Evolutionary conservation across 345 rosid species (phyloP), one percentile per base, ranked within the genome.

Genomic region (Eucalyptus regnans): DNA sequence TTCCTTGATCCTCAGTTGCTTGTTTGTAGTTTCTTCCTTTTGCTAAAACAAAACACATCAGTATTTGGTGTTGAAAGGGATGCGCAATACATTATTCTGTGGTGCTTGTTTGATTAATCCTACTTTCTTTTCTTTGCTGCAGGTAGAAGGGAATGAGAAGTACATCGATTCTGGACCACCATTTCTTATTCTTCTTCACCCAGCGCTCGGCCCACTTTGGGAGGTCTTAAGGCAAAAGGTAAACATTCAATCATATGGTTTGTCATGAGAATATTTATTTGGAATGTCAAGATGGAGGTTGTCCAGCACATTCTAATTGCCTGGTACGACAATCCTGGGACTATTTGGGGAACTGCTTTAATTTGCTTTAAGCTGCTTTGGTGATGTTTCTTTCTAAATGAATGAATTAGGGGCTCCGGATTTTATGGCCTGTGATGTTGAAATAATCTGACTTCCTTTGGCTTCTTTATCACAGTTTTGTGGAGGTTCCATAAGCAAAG

Each of bases 191-290:
- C 93, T 96, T 93, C 92, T 97, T 88, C 99, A 96, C 93, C 99
- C 99, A 54, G 98, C 96, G 87, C 97, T 96, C 7, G 99, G 99
- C 88, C 98, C 98, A 86, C 96, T 96, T 94, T 97, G 99, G 99
- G 97, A 97, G 91, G 95, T 97, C 79, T 91, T 95, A 68, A 92
- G 96, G 91, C 98, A 96, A 92, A 97, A 96, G 94, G 99, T 95
- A 90, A 90, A 91, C 68, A 51, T 37, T 50, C 87, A 20, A 52
- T 50, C 44, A 29, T 86, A 11, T 12, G n/a, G 84, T 76, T 15
- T 76, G 84, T 76, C 48, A 37, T 41, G 84, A 10, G 83, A 41
- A 76, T 76, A 22, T 41, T 76, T 37, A 41, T 41, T 50, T 49
- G 62, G 46, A n/a, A 51, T 51, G 18, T 86, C 66, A 20, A 86